A percentile compares a stretch with the other conserved stretches of the same genome.
Conservation (phyloP, 108 stramenopile species). For the Nitzschia palea region DNA sequence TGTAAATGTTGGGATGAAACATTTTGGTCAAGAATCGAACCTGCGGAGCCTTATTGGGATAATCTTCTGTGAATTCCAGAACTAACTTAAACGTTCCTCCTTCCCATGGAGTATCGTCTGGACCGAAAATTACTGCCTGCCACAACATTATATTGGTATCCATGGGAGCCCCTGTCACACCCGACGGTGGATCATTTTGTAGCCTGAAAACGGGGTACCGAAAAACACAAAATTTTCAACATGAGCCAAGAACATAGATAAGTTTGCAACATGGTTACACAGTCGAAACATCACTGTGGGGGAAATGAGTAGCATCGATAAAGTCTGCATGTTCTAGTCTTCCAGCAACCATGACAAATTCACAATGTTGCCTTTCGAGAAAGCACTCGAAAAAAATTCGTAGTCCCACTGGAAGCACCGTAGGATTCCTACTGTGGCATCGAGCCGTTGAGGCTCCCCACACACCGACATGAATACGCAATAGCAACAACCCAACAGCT, state of each 20-base stretch:
- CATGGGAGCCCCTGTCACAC: slow-evolving; percentile 98
- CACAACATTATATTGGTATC: slow-evolving; percentile 97
- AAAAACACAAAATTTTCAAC: neutral
- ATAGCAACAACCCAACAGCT: neutral
- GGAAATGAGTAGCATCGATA: no score
- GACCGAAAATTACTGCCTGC: slow-evolving; percentile 99
- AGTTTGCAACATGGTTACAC: no score
- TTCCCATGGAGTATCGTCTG: slow-evolving; percentile 99
- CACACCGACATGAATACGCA: neutral
- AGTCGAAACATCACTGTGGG: no score
- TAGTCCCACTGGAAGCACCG: neutral
- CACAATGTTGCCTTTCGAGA: neutral
- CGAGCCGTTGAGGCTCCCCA: neutral
- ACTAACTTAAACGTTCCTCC: slow-evolving; percentile 95
- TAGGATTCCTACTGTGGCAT: slow-evolving; percentile 1
- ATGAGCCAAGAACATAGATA: neutral
- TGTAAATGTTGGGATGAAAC: slow-evolving; percentile 99
- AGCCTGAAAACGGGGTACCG: slow-evolving; percentile 54
- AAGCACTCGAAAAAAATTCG: neutral
- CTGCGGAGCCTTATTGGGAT: slow-evolving; percentile 98
- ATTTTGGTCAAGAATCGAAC: slow-evolving; percentile 98
- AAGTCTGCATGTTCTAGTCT: no score
- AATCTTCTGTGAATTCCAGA: slow-evolving; percentile 98
- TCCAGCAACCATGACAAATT: no score
- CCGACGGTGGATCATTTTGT: slow-evolving; percentile 97